These are phyloP conservation scores for Cnidoscolus chayamansa DNA, from an alignment of 441 rosid species.

Conservation along the genomic window DNA sequence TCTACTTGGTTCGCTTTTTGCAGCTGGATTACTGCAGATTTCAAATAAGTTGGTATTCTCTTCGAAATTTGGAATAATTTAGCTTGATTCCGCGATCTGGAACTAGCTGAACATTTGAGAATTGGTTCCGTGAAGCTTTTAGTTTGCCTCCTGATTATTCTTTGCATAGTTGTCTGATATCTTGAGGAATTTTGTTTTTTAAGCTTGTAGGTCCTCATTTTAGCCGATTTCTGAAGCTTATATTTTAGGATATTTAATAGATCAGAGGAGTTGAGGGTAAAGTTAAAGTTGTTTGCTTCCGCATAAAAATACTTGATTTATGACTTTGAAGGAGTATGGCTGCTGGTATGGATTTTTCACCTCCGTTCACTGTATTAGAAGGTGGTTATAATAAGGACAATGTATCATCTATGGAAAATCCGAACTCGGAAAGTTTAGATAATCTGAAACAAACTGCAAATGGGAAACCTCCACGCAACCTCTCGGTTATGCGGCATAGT, in stretches of 20 bases:
- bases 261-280: not conserved
- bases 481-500: slow-evolving; percentile 44
- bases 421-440: slow-evolving; percentile 46
- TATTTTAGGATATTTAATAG: slow-evolving; percentile 18
- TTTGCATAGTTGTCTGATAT: slow-evolving; percentile 8
- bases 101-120: slow-evolving; percentile 19
- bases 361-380: slow-evolving; percentile 48
- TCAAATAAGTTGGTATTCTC: not conserved
- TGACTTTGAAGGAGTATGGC: slow-evolving; percentile 52
- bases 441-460: slow-evolving; percentile 45
- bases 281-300: slow-evolving; percentile 7
- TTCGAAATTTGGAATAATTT: slow-evolving; percentile 18
- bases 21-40: not conserved
- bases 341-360: slow-evolving; percentile 65
- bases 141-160: slow-evolving; percentile 23
- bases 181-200: slow-evolving; percentile 20
- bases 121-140: slow-evolving; percentile 19
- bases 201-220: slow-evolving; percentile 19
- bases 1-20: not conserved
- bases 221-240: slow-evolving; percentile 18
- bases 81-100: slow-evolving; percentile 10
- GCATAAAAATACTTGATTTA: slow-evolving; percentile 26
- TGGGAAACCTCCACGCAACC: slow-evolving; percentile 82
- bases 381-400: slow-evolving; percentile 42
- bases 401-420: slow-evolving; percentile 40